These are phyloP conservation scores for Crithidia fasciculata DNA, from an alignment of 208 protist genomes.

Conservation along the genomic window DNA sequence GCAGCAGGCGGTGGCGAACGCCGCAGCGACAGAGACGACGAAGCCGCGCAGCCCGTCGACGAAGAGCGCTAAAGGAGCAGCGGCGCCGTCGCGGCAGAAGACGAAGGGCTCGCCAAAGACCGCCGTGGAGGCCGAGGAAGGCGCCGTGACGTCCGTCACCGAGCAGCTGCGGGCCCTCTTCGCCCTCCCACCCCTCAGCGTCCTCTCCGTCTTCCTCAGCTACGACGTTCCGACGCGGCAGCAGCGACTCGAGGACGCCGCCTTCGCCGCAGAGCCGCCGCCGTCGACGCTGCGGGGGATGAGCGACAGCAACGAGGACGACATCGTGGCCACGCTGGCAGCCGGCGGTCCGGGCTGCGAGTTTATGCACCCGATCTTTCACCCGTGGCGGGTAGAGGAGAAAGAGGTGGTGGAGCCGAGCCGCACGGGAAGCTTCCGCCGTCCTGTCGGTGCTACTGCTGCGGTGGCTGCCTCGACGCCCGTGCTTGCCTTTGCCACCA, in stretches of 20 bases:
- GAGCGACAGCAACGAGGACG: constrained; percentile 20
- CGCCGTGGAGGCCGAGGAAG: constrained; percentile 16
- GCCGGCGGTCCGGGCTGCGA: neutral
- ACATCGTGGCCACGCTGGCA: neutral
- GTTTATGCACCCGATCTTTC: constrained; percentile 21
- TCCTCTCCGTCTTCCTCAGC: constrained; percentile 69
- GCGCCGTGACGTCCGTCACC: constrained; percentile 7
- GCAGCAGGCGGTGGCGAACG: constrained; percentile 15
- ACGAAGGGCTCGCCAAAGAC: constrained; percentile 16
- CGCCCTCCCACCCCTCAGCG: constrained; percentile 70
- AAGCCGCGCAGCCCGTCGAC: constrained; percentile 20
- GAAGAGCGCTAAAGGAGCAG: constrained; percentile 21
- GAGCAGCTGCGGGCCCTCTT: constrained; percentile 26
- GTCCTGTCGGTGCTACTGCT: neutral
- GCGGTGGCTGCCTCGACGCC: neutral
- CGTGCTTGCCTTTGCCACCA: neutral
- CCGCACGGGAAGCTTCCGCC: constrained; percentile 7
- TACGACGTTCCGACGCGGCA: constrained; percentile 72
- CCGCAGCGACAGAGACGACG: constrained; percentile 11
- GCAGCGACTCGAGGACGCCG: constrained; percentile 47
- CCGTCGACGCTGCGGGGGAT: neutral
- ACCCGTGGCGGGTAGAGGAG: constrained; percentile 19
- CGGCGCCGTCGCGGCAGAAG: constrained; percentile 18
- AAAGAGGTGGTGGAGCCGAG: constrained; percentile 12
- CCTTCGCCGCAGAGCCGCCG: constrained; percentile 17